A percentile compares a stretch with the other conserved stretches of the same genome.
Conservation (phyloP, 1,284 basidiomycete species). For the Malassezia globosa region DNA sequence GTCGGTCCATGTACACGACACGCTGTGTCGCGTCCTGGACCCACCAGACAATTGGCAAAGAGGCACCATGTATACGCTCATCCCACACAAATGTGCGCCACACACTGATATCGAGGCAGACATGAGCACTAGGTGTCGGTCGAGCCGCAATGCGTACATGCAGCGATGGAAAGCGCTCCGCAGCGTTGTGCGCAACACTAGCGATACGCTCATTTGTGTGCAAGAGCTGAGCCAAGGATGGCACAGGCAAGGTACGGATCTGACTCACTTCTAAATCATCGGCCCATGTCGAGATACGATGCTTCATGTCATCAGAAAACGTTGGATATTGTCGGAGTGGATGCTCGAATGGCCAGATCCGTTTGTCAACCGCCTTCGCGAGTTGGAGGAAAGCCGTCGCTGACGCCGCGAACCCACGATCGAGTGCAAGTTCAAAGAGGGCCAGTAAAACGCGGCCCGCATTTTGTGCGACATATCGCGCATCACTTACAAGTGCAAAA, state of each 20-base stretch:
- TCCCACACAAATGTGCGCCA: slow-evolving; percentile 74
- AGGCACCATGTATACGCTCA: slow-evolving; percentile 60
- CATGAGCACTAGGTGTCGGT: slow-evolving; percentile 64
- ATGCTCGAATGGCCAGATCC: slow-evolving; percentile 91
- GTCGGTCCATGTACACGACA: slow-evolving; percentile 68
- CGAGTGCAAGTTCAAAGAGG: slow-evolving; percentile 83
- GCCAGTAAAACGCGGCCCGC: slow-evolving; percentile 86
- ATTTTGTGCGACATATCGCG: slow-evolving; percentile 69
- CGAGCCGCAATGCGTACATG: slow-evolving; percentile 61
- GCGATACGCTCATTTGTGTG: slow-evolving; percentile 81
- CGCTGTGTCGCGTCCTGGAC: slow-evolving; percentile 71
- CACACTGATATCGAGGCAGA: slow-evolving; percentile 64
- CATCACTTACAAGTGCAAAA: slow-evolving; percentile 92
- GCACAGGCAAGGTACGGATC: slow-evolving; percentile 62
- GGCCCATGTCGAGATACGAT: slow-evolving; percentile 68
- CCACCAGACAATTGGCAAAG: slow-evolving; percentile 92
- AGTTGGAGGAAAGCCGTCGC: slow-evolving; percentile 73
- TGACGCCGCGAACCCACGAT: slow-evolving; percentile 76
- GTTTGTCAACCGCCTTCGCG: slow-evolving; percentile 62
- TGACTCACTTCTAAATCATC: slow-evolving; percentile 72
- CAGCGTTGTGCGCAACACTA: slow-evolving; percentile 63
- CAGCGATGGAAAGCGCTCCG: slow-evolving; percentile 72
- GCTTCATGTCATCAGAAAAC: slow-evolving; percentile 57
- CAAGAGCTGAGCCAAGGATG: slow-evolving; percentile 68
- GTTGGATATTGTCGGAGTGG: slow-evolving; percentile 60